A percentile compares a stretch with the other conserved stretches of the same genome.
Evolutionary conservation across 2,329 filamentous ascomycete species (phyloP).

Genomic region (Colletotrichum sp.): DNA sequence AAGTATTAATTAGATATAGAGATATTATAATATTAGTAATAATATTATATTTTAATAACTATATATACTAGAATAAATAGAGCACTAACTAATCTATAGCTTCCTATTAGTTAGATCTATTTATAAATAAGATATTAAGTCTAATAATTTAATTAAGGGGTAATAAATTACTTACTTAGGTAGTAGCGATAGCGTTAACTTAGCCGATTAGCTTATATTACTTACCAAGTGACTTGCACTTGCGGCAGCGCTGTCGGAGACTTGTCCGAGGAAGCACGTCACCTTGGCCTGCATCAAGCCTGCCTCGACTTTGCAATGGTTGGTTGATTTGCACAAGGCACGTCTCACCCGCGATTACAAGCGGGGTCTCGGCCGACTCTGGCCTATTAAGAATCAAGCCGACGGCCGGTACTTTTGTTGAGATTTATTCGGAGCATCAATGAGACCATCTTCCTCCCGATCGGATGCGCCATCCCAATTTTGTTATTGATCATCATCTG

Average conservation of each 20-base stretch:
- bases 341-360: background rate
- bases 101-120: too few relatives aligned
- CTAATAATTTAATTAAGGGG: too few relatives aligned
- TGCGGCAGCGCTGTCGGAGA: background rate
- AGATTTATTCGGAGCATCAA: background rate
- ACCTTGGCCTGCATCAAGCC: background rate
- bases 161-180: too few relatives aligned
- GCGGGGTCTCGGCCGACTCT: background rate
- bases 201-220: too few relatives aligned
- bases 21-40: too few relatives aligned
- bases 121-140: too few relatives aligned
- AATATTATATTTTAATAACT: too few relatives aligned
- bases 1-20: too few relatives aligned
- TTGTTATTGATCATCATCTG: background rate
- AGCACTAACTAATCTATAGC: too few relatives aligned
- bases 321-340: background rate
- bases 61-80: too few relatives aligned
- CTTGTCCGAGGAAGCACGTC: background rate
- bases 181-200: too few relatives aligned
- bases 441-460: background rate
- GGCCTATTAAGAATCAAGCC: background rate
- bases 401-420: background rate
- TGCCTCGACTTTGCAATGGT: background rate
- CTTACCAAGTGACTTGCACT: too few relatives aligned
- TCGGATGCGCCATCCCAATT: background rate